These are phyloP conservation scores for Phytophthora vignae DNA, from an alignment of 352 stramenopile species.

Conservation along the genomic window DNA sequence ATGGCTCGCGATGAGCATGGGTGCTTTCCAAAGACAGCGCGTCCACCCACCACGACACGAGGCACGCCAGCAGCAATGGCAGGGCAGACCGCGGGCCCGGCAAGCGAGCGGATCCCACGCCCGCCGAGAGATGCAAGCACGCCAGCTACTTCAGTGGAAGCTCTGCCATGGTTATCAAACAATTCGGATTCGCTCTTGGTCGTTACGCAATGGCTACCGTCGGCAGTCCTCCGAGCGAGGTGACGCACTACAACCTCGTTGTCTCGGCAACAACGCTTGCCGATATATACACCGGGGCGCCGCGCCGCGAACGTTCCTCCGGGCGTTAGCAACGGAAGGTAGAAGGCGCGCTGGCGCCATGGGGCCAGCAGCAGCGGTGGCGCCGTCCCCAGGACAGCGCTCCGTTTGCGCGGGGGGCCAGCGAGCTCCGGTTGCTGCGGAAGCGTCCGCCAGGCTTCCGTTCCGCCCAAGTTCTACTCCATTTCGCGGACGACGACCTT, in stretches of 20 bases:
- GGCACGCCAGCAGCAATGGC: conserved; percentile 28
- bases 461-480: conserved; percentile 59
- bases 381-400: not conserved
- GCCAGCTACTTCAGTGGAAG: conserved; percentile 32
- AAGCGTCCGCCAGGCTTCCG: conserved; percentile 3
- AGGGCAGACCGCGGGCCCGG: conserved; percentile 17
- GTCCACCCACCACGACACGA: conserved; percentile 37
- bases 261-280: not conserved
- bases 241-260: conserved; percentile 2
- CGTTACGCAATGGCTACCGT: conserved; percentile 24
- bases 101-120: conserved; percentile 3
- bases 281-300: conserved; percentile 34
- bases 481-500: conserved; percentile 82
- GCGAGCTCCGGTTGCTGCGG: not conserved
- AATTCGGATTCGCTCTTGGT: conserved; percentile 23
- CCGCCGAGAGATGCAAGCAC: conserved; percentile 17
- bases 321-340: conserved; percentile 29
- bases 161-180: conserved; percentile 36
- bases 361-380: conserved; percentile 12
- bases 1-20: conserved; percentile 8
- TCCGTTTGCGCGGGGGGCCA: not conserved
- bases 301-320: conserved; percentile 33
- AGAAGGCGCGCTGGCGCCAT: conserved; percentile 21
- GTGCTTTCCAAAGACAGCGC: conserved; percentile 25
- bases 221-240: not conserved